phyloP scores from a whole-genome alignment of 116 monocot genomes.

The Phalaenopsis hybrid region DNA sequence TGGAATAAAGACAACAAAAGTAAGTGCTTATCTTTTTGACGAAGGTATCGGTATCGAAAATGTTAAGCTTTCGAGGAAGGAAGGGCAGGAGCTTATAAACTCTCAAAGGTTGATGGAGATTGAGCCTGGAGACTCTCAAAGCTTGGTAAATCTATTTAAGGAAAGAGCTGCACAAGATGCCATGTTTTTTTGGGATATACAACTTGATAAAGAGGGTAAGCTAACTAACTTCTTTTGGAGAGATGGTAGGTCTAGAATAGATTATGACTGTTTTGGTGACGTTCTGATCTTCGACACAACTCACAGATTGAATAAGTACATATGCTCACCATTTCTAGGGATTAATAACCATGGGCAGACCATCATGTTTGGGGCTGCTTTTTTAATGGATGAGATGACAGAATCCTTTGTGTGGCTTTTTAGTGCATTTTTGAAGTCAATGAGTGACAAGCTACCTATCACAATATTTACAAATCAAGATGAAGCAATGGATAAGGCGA shows the following conservation, averaged over 20 bases:
- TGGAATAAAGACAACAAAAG: slow-evolving; percentile 1
- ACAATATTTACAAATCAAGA: slow-evolving; percentile 33
- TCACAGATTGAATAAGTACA: slow-evolving; percentile 15
- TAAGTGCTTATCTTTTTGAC: slow-evolving; percentile 3
- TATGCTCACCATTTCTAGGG: slow-evolving; percentile 26
- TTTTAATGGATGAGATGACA: slow-evolving; percentile 13
- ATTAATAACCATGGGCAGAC: slow-evolving; percentile 24
- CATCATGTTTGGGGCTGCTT: slow-evolving; percentile 20
- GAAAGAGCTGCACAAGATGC: slow-evolving; percentile 15
- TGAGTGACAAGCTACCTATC: slow-evolving; percentile 20
- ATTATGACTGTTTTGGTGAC: slow-evolving; percentile 27
- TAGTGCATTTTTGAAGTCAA: slow-evolving; percentile 19
- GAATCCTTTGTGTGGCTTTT: slow-evolving; percentile 23
- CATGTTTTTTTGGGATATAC: slow-evolving; percentile 21
- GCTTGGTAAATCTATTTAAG: slow-evolving; percentile 9
- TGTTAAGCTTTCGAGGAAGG: not conserved
- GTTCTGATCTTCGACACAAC: slow-evolving; percentile 24
- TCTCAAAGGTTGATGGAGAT: not conserved
- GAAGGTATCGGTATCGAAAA: slow-evolving; percentile 7
- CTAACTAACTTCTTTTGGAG: slow-evolving; percentile 26
- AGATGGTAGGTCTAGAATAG: slow-evolving; percentile 22
- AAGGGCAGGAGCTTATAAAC: slow-evolving; percentile 9
- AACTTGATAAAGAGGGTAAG: slow-evolving; percentile 9
- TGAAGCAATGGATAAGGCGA: slow-evolving; percentile 20
- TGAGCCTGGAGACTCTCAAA: slow-evolving; percentile 16